Percentiles rank a stretch among this genome's conserved stretches.
Evolutionary conservation across 2,329 filamentous ascomycete genomes (phyloP).

Genomic region (Exophiala calicioides): DNA sequence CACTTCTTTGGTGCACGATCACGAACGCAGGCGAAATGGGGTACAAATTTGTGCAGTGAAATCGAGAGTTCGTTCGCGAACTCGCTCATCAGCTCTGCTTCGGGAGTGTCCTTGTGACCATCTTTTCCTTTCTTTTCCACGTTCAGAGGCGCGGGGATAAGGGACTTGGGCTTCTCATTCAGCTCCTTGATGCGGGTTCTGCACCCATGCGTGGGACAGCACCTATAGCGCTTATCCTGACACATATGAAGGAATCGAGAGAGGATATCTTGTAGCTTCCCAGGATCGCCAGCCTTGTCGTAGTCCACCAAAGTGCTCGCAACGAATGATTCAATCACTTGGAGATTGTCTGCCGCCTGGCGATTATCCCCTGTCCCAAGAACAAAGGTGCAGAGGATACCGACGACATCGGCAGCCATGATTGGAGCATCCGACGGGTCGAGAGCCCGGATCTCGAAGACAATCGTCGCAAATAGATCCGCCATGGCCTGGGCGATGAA

Average conservation of each 20-base stretch:
- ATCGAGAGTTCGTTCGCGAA: too few relatives aligned
- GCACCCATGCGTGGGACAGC: slow-evolving; percentile 17
- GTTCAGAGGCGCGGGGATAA: slow-evolving; percentile 13
- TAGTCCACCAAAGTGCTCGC: slow-evolving; percentile 6
- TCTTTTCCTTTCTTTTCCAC: slow-evolving; percentile 10
- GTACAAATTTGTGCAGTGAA: too few relatives aligned
- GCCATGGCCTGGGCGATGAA: slow-evolving; percentile 15
- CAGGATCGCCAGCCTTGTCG: slow-evolving; percentile 1
- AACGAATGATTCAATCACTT: slow-evolving; percentile 20
- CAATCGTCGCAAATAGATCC: slow-evolving; percentile 14
- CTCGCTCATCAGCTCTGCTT: too few relatives aligned
- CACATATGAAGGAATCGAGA: slow-evolving; percentile 17
- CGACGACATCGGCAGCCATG: slow-evolving; percentile 19
- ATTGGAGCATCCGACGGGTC: slow-evolving; percentile 6
- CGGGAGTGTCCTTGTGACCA: background rate
- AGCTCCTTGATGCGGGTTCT: slow-evolving; percentile 2
- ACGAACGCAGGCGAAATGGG: too few relatives aligned
- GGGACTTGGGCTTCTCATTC: slow-evolving; percentile 10
- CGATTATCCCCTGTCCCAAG: slow-evolving; percentile 7
- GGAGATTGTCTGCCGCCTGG: slow-evolving; percentile 12
- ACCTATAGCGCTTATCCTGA: slow-evolving; percentile 15
- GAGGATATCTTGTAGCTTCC: slow-evolving; percentile 11
- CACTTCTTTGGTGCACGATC: too few relatives aligned
- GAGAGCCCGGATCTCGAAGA: slow-evolving; percentile 4
- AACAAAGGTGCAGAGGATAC: slow-evolving; percentile 18